Base-by-base conservation (phyloP, 352 stramenopile species). In the Peronosclerospora sorghi region DNA sequence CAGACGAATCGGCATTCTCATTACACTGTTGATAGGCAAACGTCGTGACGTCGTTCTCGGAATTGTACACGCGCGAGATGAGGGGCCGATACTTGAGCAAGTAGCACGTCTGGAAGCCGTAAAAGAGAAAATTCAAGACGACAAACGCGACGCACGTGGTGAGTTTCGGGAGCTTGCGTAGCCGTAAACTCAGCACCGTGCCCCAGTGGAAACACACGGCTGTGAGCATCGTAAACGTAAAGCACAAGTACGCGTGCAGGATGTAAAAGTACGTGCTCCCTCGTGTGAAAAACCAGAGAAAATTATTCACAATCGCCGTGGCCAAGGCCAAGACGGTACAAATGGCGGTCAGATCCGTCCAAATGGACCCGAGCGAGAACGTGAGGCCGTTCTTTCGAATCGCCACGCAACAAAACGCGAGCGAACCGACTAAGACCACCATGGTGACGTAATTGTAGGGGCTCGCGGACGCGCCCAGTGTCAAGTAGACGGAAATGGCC, bases 391-490 rank as follows among this genome's bases (percentile, higher is more conserved):
- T 85, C 44, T 76, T 85, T 13, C 69, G 73, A 44, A 93, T 88
- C 32, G 86, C 79, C 9, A 89, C 60, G 23, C 70, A 74, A 48
- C 80, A 93, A 39, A 93, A 93, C 1, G 83, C 51, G 23, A 93
- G 58, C 21, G 75, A 83, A 5, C 77, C 70, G 26, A 86, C 72
- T n/a, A 93, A 59, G 14, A 93, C 67, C 26, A 90, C 80, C 53
- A 93, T 82, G 1, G 77, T 87, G 20, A 93, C 77, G 59, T 89
- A 93, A 38, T 87, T 93, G 63, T 93, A 93, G 45, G 80, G 78
- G 50, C 80, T 90, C 13, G 69, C 61, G n/a, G 58, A 74, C 4
- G 75, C 61, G 9, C 73, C 65, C 0, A 61, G 68, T 18, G 75
- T 51, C 14, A 86, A 47, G 40, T 86, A 75, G 15, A 93, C 59